These are phyloP conservation scores for bread wheat (Triticum aestivum) DNA, from an alignment of 176 grass and related monocot genomes.

Conservation along the genomic window DNA sequence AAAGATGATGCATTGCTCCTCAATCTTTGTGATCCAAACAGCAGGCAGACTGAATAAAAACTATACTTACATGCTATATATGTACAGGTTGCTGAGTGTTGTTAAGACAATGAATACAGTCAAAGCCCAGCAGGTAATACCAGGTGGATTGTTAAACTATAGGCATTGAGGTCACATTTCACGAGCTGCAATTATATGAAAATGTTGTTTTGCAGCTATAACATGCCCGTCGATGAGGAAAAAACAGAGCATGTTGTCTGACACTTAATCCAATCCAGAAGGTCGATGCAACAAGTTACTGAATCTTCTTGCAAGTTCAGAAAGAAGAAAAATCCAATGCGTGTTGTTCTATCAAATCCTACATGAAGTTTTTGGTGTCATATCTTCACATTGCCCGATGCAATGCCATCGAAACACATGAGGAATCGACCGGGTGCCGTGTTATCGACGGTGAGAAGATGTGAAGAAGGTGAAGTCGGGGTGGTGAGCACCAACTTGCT, in stretches of 20 bases:
- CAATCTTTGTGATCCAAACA: too few relatives aligned
- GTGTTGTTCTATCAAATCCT: neutral
- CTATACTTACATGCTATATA: too few relatives aligned
- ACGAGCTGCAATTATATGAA: neutral
- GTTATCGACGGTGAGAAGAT: neutral
- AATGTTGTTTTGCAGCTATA: neutral
- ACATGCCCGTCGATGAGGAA: neutral
- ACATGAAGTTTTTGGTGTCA: neutral
- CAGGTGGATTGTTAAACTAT: neutral
- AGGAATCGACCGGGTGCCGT: neutral
- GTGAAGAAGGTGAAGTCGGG: conserved; percentile 77
- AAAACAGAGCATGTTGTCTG: neutral
- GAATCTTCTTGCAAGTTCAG: neutral
- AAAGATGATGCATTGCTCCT: too few relatives aligned
- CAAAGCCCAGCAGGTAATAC: neutral
- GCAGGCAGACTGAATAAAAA: too few relatives aligned
- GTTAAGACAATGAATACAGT: neutral
- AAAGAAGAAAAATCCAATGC: neutral
- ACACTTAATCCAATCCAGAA: neutral
- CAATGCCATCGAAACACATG: fast-evolving
- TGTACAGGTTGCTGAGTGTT: neutral
- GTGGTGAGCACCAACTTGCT: conserved; percentile 62
- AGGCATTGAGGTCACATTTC: neutral
- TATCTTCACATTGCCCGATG: neutral
- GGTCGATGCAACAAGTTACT: too few relatives aligned